These are phyloP conservation scores for Aspergillus pseudoterreus DNA, from an alignment of 2,329 filamentous ascomycete species.

Conservation along the genomic window DNA sequence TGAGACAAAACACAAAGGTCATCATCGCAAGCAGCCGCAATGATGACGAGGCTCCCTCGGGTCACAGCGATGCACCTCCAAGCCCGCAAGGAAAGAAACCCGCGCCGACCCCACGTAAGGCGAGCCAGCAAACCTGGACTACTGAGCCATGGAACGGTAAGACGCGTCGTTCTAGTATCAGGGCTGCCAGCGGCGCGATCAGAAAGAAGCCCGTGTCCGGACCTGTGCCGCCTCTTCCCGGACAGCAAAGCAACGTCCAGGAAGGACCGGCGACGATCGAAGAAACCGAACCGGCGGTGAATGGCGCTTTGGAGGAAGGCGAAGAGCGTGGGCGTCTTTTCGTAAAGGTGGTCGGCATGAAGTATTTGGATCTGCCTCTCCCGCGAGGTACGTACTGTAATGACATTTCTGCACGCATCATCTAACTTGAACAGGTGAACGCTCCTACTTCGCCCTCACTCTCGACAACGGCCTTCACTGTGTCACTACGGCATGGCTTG, in stretches of 20 bases:
- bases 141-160: constrained; percentile 96
- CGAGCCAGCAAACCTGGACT: constrained; percentile 86
- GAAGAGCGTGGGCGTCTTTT: constrained; percentile 88
- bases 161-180: constrained; percentile 62
- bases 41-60: constrained; percentile 48
- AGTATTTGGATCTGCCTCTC: constrained; percentile 87
- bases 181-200: constrained; percentile 54
- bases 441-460: constrained; percentile 90
- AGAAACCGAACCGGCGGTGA: constrained; percentile 64
- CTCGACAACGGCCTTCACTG: constrained; percentile 98
- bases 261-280: constrained; percentile 60
- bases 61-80: constrained; percentile 20
- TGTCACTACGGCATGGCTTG: constrained; percentile 92
- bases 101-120: constrained; percentile 70
- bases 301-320: constrained; percentile 66
- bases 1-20: constrained; percentile 97
- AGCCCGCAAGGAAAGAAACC: constrained; percentile 51
- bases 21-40: constrained; percentile 81
- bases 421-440: constrained; percentile 62
- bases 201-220: constrained; percentile 61
- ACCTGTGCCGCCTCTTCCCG: constrained; percentile 76
- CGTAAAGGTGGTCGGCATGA: constrained; percentile 97
- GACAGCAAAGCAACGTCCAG: constrained; percentile 76
- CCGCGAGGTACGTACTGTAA: constrained; percentile 71
- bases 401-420: background rate